Conservation (phyloP, 225 moss, liverwort and hornwort genomes). For the Rhytidiadelphus loreus region DNA sequence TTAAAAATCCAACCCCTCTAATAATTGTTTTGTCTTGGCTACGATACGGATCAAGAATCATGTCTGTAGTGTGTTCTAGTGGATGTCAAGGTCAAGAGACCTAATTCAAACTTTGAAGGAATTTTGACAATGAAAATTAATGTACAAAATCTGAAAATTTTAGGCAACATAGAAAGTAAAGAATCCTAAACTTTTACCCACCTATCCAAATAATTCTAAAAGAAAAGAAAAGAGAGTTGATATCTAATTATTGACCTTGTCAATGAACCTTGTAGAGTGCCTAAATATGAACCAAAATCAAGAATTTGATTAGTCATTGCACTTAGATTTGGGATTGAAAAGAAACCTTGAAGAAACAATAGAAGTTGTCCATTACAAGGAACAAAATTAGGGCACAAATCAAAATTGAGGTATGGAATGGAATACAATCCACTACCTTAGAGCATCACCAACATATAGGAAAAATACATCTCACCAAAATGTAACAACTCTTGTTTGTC, state of each 20-base stretch:
- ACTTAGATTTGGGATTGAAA: background rate
- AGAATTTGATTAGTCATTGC: background rate
- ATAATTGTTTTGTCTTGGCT: background rate
- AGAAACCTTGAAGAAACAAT: background rate
- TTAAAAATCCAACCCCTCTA: no score
- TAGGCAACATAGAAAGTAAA: background rate
- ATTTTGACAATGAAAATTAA: background rate
- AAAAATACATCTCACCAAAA: background rate
- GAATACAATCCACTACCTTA: fast-evolving
- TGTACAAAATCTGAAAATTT: background rate
- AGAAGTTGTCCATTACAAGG: fast-evolving
- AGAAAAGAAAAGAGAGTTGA: background rate
- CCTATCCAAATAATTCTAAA: no score
- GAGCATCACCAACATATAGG: background rate
- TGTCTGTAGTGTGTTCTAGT: background rate
- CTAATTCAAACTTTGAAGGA: background rate
- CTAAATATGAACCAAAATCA: background rate
- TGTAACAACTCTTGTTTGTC: background rate
- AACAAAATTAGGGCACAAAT: background rate
- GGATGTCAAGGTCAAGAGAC: background rate
- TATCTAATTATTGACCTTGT: background rate
- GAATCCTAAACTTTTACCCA: background rate
- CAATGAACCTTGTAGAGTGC: background rate
- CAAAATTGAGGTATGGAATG: fast-evolving
- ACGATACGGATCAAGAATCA: background rate